phyloP scores from a whole-genome alignment of 805 yeast species.

The Ogataea methanolica region DNA sequence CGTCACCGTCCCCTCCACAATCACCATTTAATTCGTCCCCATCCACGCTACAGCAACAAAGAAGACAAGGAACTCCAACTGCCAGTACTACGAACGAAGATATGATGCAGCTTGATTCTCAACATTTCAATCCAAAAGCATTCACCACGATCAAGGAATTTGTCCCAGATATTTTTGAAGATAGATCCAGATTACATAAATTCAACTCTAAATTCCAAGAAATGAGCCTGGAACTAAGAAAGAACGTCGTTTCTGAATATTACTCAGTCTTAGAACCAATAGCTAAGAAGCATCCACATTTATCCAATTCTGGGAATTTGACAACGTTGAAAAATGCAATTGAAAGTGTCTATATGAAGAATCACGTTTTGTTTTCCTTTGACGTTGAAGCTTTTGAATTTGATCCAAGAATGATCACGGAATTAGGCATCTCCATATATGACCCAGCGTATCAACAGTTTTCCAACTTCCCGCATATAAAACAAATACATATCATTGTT shows the following conservation, averaged over 20 bases:
- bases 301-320: conserved; percentile 1
- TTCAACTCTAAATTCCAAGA: neutral
- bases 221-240: neutral
- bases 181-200: neutral
- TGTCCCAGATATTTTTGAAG: conserved; percentile 3
- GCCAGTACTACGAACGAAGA: neutral
- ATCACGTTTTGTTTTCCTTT: conserved; percentile 35
- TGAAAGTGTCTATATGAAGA: neutral
- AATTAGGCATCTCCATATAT: conserved; percentile 52
- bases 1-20: neutral
- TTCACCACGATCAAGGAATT: conserved; percentile 1
- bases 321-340: neutral
- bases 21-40: neutral
- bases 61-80: conserved; percentile 1
- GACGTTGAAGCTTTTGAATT: conserved; percentile 58
- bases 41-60: neutral
- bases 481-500: conserved; percentile 39
- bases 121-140: neutral
- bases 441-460: conserved; percentile 45
- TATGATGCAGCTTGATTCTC: conserved; percentile 1
- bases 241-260: neutral
- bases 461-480: conserved; percentile 36
- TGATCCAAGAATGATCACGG: conserved; percentile 41
- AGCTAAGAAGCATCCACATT: conserved; percentile 2
- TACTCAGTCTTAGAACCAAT: neutral